Conservation (phyloP, 257 asterid species). For the Salvia rosmarinus region DNA sequence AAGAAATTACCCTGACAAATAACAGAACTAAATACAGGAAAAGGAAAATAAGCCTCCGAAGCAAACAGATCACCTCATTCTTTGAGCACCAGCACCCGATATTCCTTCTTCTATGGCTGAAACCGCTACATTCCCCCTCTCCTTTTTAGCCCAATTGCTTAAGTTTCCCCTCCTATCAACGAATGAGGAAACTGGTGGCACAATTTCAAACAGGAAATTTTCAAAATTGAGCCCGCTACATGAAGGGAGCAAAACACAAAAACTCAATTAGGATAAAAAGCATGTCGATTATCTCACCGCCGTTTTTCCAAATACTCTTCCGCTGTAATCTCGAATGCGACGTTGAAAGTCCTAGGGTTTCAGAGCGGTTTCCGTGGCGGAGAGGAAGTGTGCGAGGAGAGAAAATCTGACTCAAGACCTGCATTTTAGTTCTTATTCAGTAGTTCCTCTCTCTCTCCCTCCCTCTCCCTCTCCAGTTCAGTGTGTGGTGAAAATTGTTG, state of each 20-base stretch:
- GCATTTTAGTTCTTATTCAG: slow-evolving; percentile 33
- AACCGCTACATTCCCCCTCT: slow-evolving; percentile 31
- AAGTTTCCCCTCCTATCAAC: slow-evolving; percentile 28
- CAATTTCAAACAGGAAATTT: slow-evolving; percentile 3
- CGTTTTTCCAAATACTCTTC: slow-evolving; percentile 29
- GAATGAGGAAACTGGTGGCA: slow-evolving; percentile 31
- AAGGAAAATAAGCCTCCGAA: slow-evolving; percentile 6
- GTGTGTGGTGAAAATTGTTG: slow-evolving; percentile 1
- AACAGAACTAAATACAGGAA: slow-evolving; percentile 3
- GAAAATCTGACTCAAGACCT: slow-evolving; percentile 39
- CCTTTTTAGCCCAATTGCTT: slow-evolving; percentile 33
- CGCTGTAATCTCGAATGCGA: slow-evolving; percentile 26
- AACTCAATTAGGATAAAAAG: background rate
- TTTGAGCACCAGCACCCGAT: slow-evolving; percentile 31
- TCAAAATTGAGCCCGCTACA: background rate
- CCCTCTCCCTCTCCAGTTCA: background rate
- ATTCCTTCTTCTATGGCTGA: slow-evolving; percentile 45
- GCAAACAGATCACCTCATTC: slow-evolving; percentile 47
- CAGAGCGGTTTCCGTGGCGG: slow-evolving; percentile 27
- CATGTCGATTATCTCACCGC: slow-evolving; percentile 35
- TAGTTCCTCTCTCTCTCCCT: background rate
- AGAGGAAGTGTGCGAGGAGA: slow-evolving; percentile 34
- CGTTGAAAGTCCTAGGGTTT: slow-evolving; percentile 37
- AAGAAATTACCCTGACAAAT: background rate
- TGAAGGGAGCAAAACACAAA: background rate